phyloP scores from a whole-genome alignment of 805 yeast genomes.

The Brettanomyces sp. region DNA sequence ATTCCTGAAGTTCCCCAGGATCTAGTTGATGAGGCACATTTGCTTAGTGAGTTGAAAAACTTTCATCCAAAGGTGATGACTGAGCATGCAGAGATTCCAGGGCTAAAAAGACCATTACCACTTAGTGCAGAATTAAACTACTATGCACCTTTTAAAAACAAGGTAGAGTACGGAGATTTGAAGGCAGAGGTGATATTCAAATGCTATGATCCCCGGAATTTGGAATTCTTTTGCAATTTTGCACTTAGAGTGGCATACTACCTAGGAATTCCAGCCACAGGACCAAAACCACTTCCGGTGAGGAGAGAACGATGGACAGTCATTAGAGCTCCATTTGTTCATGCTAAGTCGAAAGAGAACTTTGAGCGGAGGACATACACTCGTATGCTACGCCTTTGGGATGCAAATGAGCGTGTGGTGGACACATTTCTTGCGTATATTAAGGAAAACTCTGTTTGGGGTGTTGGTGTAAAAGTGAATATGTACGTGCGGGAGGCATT shows the following conservation, averaged over 20 bases:
- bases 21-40: conserved; percentile 12
- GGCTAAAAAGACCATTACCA: conserved; percentile 57
- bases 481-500: conserved; percentile 41
- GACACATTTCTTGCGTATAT: conserved; percentile 76
- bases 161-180: conserved; percentile 58
- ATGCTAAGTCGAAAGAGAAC: conserved; percentile 90
- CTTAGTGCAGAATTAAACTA: conserved; percentile 73
- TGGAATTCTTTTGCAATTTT: conserved; percentile 76
- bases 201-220: conserved; percentile 59
- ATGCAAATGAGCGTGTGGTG: conserved; percentile 74
- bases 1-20: conserved; percentile 10
- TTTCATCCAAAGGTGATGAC: conserved; percentile 31
- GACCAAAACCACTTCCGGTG: conserved; percentile 58
- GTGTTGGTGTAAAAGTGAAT: conserved; percentile 75
- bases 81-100: conserved; percentile 24
- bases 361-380: conserved; percentile 81
- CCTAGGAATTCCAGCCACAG: conserved; percentile 77
- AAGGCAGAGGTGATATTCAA: conserved; percentile 72
- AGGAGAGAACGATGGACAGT: conserved; percentile 89
- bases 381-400: conserved; percentile 67
- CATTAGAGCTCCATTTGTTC: conserved; percentile 85
- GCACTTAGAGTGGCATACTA: conserved; percentile 85
- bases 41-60: conserved; percentile 19
- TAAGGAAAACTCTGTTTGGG: conserved; percentile 66
- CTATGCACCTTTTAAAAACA: conserved; percentile 68